phyloP scores from a whole-genome alignment of 148 eudicot species.

The Cornus kousa region DNA sequence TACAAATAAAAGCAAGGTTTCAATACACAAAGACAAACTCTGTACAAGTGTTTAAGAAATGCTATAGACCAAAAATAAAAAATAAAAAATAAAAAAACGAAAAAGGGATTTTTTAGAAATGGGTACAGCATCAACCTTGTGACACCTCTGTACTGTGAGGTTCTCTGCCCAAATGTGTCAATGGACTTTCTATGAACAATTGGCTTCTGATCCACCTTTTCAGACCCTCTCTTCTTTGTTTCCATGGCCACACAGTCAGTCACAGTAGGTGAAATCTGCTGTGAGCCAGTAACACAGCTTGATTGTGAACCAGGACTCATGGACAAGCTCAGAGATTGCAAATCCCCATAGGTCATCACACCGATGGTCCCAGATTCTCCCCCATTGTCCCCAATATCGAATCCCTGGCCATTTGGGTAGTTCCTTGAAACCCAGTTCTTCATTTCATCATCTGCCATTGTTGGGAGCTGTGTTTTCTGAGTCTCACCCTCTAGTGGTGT shows the following conservation, averaged over 20 bases:
- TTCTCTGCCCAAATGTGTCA: conserved; percentile 94
- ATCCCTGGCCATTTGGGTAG: conserved; percentile 24
- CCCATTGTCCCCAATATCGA: conserved; percentile 20
- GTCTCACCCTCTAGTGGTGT: conserved; percentile 11
- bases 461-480: conserved; percentile 19
- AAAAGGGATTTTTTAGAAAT: conserved; percentile 3
- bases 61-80: not conserved
- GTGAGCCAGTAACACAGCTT: conserved; percentile 74
- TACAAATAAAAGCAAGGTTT: no score
- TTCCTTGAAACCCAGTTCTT: conserved; percentile 59
- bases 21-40: no score
- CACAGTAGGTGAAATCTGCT: conserved; percentile 43
- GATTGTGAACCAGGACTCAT: conserved; percentile 98
- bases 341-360: conserved; percentile 56
- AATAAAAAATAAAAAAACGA: not conserved
- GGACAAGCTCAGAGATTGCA: conserved; percentile 69
- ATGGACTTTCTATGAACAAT: conserved; percentile 91
- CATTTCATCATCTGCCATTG: conserved; percentile 39
- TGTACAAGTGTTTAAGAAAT: not conserved
- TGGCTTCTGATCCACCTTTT: conserved; percentile 54
- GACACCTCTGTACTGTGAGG: conserved; percentile 97
- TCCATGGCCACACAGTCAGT: conserved; percentile 46
- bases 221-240: conserved; percentile 64
- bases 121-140: conserved; percentile 50
- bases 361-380: conserved; percentile 28